phyloP scores from a whole-genome alignment of 495 filamentous ascomycete species.

The Diplogelasinospora grovesii region DNA sequence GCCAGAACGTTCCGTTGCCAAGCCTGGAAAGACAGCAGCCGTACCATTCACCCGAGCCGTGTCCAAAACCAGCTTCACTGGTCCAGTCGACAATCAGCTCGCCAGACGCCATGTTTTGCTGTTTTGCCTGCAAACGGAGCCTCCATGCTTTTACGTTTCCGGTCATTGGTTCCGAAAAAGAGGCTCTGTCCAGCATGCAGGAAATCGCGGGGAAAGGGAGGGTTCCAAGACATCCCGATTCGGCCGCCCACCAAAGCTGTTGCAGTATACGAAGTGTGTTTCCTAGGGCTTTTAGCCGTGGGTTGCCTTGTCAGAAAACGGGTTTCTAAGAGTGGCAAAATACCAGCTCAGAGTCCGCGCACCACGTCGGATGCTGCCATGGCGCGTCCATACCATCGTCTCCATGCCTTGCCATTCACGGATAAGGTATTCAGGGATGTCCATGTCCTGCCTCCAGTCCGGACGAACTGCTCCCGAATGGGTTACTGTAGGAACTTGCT shows the following conservation, averaged over 20 bases:
- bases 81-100: too few species aligned
- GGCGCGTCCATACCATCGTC: too few species aligned
- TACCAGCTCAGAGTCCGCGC: too few species aligned
- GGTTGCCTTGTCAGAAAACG: neutral
- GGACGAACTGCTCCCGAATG: slow-evolving; percentile 15
- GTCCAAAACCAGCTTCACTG: neutral
- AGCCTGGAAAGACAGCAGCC: neutral
- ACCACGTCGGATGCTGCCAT: too few species aligned
- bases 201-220: slow-evolving; percentile 6
- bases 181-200: slow-evolving; percentile 10
- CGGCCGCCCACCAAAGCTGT: slow-evolving; percentile 1
- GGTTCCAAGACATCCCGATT: slow-evolving; percentile 6
- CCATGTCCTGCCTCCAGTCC: too few species aligned
- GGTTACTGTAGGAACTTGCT: too few species aligned
- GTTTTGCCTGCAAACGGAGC: neutral
- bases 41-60: slow-evolving; percentile 22
- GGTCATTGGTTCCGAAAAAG: slow-evolving; percentile 6
- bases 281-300: neutral
- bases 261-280: neutral
- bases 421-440: too few species aligned
- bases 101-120: too few species aligned
- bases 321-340: slow-evolving; percentile 6
- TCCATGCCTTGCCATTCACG: too few species aligned
- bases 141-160: neutral
- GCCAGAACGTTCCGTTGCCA: too few species aligned